Evolutionary conservation across 768 basidiomycete genomes (phyloP).

Genomic region (Calocybe indica): DNA sequence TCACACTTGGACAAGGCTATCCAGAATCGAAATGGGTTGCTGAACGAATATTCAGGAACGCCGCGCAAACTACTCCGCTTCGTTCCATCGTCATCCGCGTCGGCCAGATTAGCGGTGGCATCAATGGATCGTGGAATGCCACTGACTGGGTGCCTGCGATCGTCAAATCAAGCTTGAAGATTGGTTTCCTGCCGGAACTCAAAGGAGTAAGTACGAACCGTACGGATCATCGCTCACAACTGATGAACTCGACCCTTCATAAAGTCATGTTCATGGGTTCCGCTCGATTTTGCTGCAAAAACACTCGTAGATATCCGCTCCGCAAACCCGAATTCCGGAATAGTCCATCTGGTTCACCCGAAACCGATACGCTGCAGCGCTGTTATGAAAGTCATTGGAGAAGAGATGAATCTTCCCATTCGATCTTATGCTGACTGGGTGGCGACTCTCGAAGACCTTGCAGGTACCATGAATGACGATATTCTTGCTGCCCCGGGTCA

Average conservation of each 20-base stretch:
- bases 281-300: conserved; percentile 14
- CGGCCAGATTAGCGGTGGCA: conserved; percentile 29
- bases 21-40: conserved; percentile 36
- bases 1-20: conserved; percentile 28
- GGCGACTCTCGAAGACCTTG: conserved; percentile 5
- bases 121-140: conserved; percentile 30
- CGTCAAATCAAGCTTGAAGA: conserved; percentile 23
- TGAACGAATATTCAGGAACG: conserved; percentile 26
- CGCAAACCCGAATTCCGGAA: not conserved
- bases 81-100: conserved; percentile 24
- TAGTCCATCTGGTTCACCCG: conserved; percentile 14
- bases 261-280: conserved; percentile 16
- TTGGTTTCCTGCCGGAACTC: conserved; percentile 23
- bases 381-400: conserved; percentile 8
- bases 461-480: not conserved
- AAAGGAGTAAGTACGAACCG: conserved; percentile 15
- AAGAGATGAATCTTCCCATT: conserved; percentile 10
- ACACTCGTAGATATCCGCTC: conserved; percentile 12
- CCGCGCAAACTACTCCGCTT: conserved; percentile 11
- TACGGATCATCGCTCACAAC: not conserved
- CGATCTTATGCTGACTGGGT: conserved; percentile 17
- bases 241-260: not conserved
- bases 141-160: conserved; percentile 31
- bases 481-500: too few species aligned
- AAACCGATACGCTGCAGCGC: conserved; percentile 9